Evolutionary conservation across 192 early-diverging fungal genomes (phyloP), one percentile per base, ranked within the genome.

Genomic region (Glomus cerebriforme): DNA sequence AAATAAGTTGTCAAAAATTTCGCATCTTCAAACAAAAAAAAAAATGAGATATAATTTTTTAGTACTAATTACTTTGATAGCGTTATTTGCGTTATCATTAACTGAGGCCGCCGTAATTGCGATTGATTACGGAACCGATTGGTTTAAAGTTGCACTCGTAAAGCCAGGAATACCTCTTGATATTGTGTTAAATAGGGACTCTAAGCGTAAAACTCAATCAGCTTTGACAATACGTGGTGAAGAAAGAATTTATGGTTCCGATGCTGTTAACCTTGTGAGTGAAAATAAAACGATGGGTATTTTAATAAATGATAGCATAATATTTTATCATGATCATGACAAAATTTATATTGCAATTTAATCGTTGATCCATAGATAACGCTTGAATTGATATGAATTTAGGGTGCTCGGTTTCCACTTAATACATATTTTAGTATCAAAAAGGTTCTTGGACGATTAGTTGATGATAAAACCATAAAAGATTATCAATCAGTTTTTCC

Each of bases 51-150:
- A 54, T 19, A 2, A 68, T n/a, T 68, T 68, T 68, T 24, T 68
- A 37, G 9, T 34, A 35, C 9, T 19, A 31, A 35, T 68, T 34
- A 31, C n/a, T 68, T 39, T 68, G 66, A 68, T 34, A 68, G 8
- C 66, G 32, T 19, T 68, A n/a, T 37, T 22, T 68, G 32, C 32
- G 32, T 2, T 68, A 34, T 68, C 66, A 7, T 12, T 73, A 1
- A 59, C 39, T 66, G 75, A 87, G 35, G 92, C 92, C 1, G 91
- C 95, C 26, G 95, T 98, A 24, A 92, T 99, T 79, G 94, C 95
- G 15, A 96, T 99, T 79, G 98, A 99, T 83, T 97, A 93, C 84
- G 98, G 98, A 43, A 93, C 94, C 2, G 95, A 99, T 66, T 99
- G 96, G 96, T 95, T 98, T 86, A 98, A 98, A 77, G 93, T 97